phyloP scores from a whole-genome alignment of 352 stramenopile genomes.

The Phytophthora constricta region DNA sequence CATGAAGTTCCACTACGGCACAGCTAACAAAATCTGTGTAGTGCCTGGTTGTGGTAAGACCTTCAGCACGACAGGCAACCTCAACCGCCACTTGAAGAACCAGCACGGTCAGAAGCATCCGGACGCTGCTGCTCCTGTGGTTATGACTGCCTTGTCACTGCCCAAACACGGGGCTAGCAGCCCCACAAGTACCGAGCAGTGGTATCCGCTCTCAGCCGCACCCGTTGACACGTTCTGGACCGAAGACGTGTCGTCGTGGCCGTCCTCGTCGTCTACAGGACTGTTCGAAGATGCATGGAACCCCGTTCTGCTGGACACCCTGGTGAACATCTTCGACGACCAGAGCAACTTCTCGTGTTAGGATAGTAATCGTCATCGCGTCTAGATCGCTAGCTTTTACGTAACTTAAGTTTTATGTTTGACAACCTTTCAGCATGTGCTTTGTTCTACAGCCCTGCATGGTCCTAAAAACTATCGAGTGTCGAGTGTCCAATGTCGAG shows the following conservation, averaged over 20 bases:
- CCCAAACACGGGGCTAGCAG: slow-evolving; percentile 24
- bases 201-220: slow-evolving; percentile 16
- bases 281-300: slow-evolving; percentile 40
- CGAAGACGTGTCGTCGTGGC: slow-evolving; percentile 16
- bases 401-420: neutral
- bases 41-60: slow-evolving; percentile 47
- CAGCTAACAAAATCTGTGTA: slow-evolving; percentile 29
- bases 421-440: too few relatives aligned
- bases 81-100: slow-evolving; percentile 43
- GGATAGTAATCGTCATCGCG: neutral
- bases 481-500: too few relatives aligned
- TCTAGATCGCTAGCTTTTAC: too few relatives aligned
- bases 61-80: slow-evolving; percentile 58
- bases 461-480: too few relatives aligned
- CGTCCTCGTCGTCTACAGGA: slow-evolving; percentile 11
- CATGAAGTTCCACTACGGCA: slow-evolving; percentile 44
- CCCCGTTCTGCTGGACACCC: slow-evolving; percentile 29
- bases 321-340: slow-evolving; percentile 39
- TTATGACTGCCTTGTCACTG: neutral
- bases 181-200: slow-evolving; percentile 37
- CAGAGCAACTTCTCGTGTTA: slow-evolving; percentile 32
- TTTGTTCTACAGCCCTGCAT: too few relatives aligned
- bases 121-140: neutral
- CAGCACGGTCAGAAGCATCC: slow-evolving; percentile 24
- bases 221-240: slow-evolving; percentile 13